Conservation (phyloP, 2,329 filamentous ascomycete species). For the Exophiala mesophila region DNA sequence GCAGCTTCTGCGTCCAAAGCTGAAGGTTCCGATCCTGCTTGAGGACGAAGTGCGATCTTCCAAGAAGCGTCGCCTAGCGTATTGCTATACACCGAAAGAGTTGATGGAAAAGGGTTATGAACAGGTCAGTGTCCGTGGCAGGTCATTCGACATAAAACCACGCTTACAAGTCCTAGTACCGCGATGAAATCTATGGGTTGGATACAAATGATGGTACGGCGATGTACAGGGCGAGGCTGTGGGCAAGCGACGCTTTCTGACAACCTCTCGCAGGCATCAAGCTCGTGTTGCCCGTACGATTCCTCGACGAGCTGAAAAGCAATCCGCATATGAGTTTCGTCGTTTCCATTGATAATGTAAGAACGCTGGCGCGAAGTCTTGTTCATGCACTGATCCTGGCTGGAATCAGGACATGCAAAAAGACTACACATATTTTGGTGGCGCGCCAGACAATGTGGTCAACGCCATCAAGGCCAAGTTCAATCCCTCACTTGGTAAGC, state of each 20-base stretch:
- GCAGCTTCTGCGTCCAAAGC: neutral
- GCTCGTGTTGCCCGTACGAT: constrained; percentile 31
- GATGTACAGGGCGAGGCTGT: neutral
- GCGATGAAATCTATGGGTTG: constrained; percentile 3
- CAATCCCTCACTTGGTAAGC: constrained; percentile 3
- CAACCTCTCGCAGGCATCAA: constrained; percentile 1
- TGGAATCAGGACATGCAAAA: constrained; percentile 1
- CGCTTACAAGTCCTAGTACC: neutral
- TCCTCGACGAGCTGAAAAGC: constrained; percentile 32
- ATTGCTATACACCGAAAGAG: neutral
- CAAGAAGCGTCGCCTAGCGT: neutral
- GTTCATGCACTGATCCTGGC: neutral
- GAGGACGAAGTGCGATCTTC: neutral
- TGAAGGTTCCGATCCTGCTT: neutral
- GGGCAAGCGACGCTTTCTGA: neutral
- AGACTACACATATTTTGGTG: constrained; percentile 5
- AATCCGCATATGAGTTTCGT: constrained; percentile 30
- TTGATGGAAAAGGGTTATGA: neutral
- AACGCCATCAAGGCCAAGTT: constrained; percentile 5
- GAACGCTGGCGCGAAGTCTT: neutral
- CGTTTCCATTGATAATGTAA: constrained; percentile 27
- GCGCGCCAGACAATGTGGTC: constrained; percentile 1
- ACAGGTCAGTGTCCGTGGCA: neutral
- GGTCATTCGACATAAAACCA: too few relatives aligned
- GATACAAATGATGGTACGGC: constrained; percentile 4